Evolutionary conservation across 768 basidiomycete species (phyloP), one percentile per base, ranked within the genome.

Genomic region (Trametes elegans): DNA sequence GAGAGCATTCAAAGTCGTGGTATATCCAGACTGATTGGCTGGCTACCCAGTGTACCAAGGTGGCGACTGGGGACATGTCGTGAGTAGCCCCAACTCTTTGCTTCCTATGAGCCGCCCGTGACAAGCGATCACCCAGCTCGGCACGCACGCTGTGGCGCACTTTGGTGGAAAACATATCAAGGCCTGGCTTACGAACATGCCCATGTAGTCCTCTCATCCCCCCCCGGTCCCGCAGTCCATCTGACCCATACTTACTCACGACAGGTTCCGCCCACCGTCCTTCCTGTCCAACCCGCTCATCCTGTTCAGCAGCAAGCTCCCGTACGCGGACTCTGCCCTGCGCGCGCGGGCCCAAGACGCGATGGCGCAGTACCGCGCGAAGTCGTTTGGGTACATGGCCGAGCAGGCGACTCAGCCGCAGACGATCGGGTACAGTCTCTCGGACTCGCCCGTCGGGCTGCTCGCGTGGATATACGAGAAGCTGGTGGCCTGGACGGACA

Each of bases 401-500:
- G 58, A 70, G 43, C 80, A 80, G 55, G 32, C 61, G 8, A 69
- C 68, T 2, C 51, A 62, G 43, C 69, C 69, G 2, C 67, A 70
- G 40, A 70, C 69, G 7, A 18, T 71, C 16, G 82, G 79, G 2
- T 83, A 84, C 55, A 62, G 70, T 16, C 68, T 84, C 3, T 68
- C 79, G 2, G 83, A 84, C 58, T 82, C 81, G 21, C 83, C 83
- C 7, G 71, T 73, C 9, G 82, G 78, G 0, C 42, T 71, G 16
- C 59, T 71, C 3, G 68, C 67, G 2, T 71, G 70, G 70, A 65
- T 69, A 24, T 69, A 69, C 47, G 67, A 70, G 51, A 69, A 70
- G 55, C 62, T 60, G 38, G 53, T 66, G 14, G 11, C 18, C 9
- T 68, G 65, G 70, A 53, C 66, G 0, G 81, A 83, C 60, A 58